phyloP scores from a whole-genome alignment of 306 rosid species.

The Acmispon strigosus region DNA sequence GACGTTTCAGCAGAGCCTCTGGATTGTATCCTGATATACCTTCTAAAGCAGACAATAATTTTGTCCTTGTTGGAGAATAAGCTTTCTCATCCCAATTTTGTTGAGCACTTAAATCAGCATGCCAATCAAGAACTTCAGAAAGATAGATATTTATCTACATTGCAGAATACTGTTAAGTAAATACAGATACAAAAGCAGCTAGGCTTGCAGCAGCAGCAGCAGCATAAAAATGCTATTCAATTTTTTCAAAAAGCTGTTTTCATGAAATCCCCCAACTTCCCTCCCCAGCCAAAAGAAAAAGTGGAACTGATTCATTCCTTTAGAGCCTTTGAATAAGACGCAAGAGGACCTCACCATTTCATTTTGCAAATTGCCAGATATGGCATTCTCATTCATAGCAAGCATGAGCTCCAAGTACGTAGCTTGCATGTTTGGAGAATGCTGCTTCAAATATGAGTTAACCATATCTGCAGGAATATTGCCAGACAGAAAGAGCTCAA shows the following conservation, averaged over 20 bases:
- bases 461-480: conserved; percentile 97
- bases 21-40: conserved; percentile 81
- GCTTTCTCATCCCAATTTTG: conserved; percentile 87
- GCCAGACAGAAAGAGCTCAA: conserved; percentile 90
- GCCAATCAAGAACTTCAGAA: conserved; percentile 90
- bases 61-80: conserved; percentile 73
- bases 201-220: not conserved
- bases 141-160: conserved; percentile 82
- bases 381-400: conserved; percentile 89
- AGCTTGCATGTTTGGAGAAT: conserved; percentile 93
- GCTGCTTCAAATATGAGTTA: conserved; percentile 94
- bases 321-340: conserved; percentile 18
- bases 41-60: conserved; percentile 77
- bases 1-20: conserved; percentile 74
- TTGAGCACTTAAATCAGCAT: conserved; percentile 63
- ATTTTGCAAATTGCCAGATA: conserved; percentile 91
- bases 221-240: not conserved
- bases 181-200: conserved; percentile 2
- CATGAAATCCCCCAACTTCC: not conserved
- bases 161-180: conserved; percentile 25
- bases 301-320: not conserved
- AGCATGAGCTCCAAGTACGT: conserved; percentile 94
- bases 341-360: conserved; percentile 70
- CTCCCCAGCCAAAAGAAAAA: conserved; percentile 13
- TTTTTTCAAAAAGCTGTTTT: not conserved